phyloP scores from a whole-genome alignment of 1,284 basidiomycete genomes.

The Puccinia novopanici region DNA sequence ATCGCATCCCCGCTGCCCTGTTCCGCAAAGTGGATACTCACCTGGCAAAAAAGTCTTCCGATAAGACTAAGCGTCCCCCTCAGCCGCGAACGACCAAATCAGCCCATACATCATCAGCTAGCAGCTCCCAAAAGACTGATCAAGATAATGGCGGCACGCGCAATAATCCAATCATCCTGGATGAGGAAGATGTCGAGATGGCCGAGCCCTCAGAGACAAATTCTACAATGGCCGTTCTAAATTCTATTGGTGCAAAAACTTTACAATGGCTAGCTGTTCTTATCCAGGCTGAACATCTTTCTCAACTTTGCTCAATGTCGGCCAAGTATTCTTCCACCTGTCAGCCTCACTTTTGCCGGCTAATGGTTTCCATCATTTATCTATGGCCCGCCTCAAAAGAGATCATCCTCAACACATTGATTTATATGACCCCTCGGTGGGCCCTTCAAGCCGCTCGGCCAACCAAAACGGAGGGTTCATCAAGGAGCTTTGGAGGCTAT shows the following conservation, averaged over 20 bases:
- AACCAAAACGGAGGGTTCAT: conserved; percentile 62
- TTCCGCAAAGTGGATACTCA: conserved; percentile 27
- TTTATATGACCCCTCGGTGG: conserved; percentile 54
- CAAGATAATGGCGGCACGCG: neutral
- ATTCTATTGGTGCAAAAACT: conserved; percentile 29
- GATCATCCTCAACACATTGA: conserved; percentile 60
- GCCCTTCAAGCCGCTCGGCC: conserved; percentile 40
- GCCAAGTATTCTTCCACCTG: conserved; percentile 24
- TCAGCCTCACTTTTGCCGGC: conserved; percentile 17
- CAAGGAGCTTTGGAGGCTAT: conserved; percentile 72
- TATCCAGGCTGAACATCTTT: conserved; percentile 34
- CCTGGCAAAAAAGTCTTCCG: conserved; percentile 3
- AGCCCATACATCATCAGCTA: neutral
- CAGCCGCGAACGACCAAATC: neutral
- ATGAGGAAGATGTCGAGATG: conserved; percentile 36
- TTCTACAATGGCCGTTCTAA: neutral
- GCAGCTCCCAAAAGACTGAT: neutral
- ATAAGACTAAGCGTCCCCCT: conserved; percentile 7
- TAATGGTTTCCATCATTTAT: conserved; percentile 64
- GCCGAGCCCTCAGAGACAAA: neutral
- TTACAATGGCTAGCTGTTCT: conserved; percentile 34
- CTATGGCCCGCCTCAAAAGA: conserved; percentile 68
- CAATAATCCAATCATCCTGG: neutral
- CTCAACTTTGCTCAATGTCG: conserved; percentile 37
- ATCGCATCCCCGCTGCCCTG: conserved; percentile 16